phyloP scores from a whole-genome alignment of 2,329 filamentous ascomycete genomes.

The Fusarium sp. region DNA sequence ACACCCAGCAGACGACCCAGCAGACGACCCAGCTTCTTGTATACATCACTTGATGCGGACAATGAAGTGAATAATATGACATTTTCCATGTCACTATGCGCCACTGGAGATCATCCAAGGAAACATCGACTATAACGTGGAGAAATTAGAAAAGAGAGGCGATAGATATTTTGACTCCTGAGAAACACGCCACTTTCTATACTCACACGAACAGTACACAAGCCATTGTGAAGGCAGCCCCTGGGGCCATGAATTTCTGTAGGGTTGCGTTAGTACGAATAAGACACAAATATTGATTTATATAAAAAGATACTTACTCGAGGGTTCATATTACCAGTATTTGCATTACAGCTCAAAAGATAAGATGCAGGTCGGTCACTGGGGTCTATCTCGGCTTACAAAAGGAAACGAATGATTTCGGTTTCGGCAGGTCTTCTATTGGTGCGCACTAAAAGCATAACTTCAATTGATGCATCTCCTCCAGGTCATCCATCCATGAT shows the following conservation, averaged over 20 bases:
- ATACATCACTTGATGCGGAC: background rate
- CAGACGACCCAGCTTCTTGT: background rate
- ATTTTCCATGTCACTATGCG: background rate
- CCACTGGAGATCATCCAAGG: background rate
- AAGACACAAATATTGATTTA: rapidly evolving
- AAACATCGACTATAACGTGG: background rate
- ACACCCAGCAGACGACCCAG: background rate
- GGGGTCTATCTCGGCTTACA: constrained; percentile 1
- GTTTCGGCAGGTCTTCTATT: constrained; percentile 16
- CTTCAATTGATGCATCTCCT: constrained; percentile 48
- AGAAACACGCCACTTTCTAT: constrained; percentile 38
- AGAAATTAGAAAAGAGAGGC: background rate
- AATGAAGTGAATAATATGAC: background rate
- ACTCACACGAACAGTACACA: constrained; percentile 63
- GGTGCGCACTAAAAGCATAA: constrained; percentile 39
- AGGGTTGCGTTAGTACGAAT: constrained; percentile 15
- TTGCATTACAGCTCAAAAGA: background rate
- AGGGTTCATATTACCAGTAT: constrained; percentile 46
- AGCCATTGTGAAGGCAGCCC: constrained; percentile 68
- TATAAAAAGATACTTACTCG: constrained; percentile 36
- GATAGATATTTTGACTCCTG: constrained; percentile 3
- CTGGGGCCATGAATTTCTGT: constrained; percentile 63
- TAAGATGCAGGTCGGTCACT: background rate
- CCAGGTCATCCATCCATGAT: background rate
- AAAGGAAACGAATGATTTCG: constrained; percentile 15